These are phyloP conservation scores for Lycium barbarum DNA, from an alignment of 257 asterid species.

Conservation along the genomic window DNA sequence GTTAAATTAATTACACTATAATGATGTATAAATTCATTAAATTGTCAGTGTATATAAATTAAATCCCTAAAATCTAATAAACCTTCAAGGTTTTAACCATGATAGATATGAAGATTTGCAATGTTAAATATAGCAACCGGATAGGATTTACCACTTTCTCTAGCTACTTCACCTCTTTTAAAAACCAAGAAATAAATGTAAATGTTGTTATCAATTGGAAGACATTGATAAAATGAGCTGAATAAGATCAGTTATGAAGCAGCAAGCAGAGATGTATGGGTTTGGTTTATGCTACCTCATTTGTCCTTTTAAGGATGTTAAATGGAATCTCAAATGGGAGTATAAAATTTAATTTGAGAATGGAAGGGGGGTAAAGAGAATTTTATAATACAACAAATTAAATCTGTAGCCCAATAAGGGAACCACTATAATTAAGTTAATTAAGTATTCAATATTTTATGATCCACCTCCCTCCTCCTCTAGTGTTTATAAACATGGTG, in stretches of 20 bases:
- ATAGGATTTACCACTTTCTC: not conserved
- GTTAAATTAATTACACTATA: too few relatives aligned
- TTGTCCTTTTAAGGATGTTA: conserved; percentile 59
- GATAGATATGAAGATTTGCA: not conserved
- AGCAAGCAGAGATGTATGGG: conserved; percentile 45
- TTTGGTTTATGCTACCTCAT: conserved; percentile 48
- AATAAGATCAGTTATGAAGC: conserved; percentile 43
- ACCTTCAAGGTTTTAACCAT: not conserved
- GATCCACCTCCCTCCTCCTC: conserved; percentile 53
- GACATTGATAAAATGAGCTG: not conserved
- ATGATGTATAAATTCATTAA: not conserved
- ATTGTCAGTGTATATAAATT: not conserved
- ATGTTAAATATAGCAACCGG: not conserved
- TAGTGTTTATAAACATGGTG: conserved; percentile 53
- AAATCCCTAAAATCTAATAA: not conserved
- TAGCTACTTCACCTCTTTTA: not conserved
- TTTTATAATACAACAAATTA: conserved; percentile 45
- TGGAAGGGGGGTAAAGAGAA: conserved; percentile 38
- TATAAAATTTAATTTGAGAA: conserved; percentile 44
- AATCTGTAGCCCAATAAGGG: conserved; percentile 75
- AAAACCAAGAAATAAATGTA: not conserved
- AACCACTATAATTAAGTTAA: conserved; percentile 63
- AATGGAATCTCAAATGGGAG: conserved; percentile 58
- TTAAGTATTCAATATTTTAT: conserved; percentile 50
- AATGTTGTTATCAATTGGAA: not conserved